A percentile compares a stretch with the other conserved stretches of the same genome.
These are phyloP conservation scores for Claviceps purpurea DNA, from an alignment of 2,329 filamentous ascomycete species.

Conservation along the genomic window DNA sequence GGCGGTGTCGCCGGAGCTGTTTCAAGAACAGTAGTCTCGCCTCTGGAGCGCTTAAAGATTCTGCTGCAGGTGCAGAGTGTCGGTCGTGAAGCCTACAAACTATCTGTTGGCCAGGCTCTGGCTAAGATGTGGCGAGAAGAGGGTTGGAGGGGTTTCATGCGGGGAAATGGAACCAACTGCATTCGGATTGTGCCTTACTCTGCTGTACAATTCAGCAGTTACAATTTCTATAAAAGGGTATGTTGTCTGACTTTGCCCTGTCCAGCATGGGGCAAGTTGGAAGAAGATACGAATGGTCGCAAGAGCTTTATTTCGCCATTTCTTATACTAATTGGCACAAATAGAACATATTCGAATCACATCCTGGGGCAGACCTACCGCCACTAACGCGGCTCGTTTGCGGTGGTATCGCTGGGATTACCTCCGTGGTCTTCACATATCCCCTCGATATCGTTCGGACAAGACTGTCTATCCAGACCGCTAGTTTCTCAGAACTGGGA, in stretches of 20 bases:
- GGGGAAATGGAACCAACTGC: conserved; percentile 96
- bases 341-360: conserved; percentile 60
- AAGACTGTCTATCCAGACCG: conserved; percentile 88
- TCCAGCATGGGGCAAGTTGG: not conserved
- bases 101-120: conserved; percentile 79
- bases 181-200: conserved; percentile 97
- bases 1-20: conserved; percentile 91
- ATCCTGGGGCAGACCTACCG: conserved; percentile 59
- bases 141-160: conserved; percentile 94
- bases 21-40: conserved; percentile 94
- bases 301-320: not conserved
- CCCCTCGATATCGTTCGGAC: conserved; percentile 96
- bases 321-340: not conserved
- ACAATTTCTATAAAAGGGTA: conserved; percentile 93
- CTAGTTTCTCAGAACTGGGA: conserved; percentile 75
- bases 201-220: conserved; percentile 94
- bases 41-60: conserved; percentile 91
- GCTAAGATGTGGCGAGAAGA: conserved; percentile 95
- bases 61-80: conserved; percentile 92
- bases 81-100: conserved; percentile 82
- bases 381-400: conserved; percentile 71
- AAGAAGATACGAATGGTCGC: not conserved
- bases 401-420: conserved; percentile 84
- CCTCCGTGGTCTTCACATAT: conserved; percentile 89
- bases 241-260: conserved; percentile 14